These are phyloP conservation scores for Globisporangium perplexum DNA, from an alignment of 352 stramenopile species.

Conservation along the genomic window DNA sequence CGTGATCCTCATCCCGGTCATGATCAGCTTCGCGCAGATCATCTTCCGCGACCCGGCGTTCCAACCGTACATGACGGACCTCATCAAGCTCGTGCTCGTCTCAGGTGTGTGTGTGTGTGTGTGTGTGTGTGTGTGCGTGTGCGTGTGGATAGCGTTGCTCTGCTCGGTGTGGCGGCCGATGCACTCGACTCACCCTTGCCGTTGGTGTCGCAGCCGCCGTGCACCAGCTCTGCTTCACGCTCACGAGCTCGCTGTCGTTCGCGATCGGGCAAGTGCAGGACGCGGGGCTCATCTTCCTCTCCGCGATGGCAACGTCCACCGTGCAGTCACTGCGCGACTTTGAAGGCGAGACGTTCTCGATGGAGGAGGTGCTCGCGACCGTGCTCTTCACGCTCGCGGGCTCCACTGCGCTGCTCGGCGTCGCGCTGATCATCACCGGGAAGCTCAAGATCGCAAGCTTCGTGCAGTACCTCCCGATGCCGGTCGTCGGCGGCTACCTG, in stretches of 20 bases:
- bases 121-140: too few species aligned
- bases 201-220: constrained; percentile 33
- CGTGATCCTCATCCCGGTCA: constrained; percentile 91
- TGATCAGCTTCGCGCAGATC: constrained; percentile 93
- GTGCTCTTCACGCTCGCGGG: constrained; percentile 91
- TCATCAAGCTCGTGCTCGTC: constrained; percentile 93
- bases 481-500: constrained; percentile 97
- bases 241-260: constrained; percentile 93
- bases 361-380: constrained; percentile 89
- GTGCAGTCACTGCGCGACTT: constrained; percentile 64
- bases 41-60: constrained; percentile 94
- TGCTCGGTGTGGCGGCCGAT: too few species aligned
- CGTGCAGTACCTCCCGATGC: constrained; percentile 96
- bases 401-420: constrained; percentile 90
- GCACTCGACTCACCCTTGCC: too few species aligned
- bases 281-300: constrained; percentile 98
- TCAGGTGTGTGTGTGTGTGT: constrained; percentile 21
- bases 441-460: constrained; percentile 94
- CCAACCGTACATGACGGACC: constrained; percentile 88
- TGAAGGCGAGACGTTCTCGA: constrained; percentile 55
- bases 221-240: constrained; percentile 82
- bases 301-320: constrained; percentile 91
- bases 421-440: constrained; percentile 92
- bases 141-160: too few species aligned
- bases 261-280: constrained; percentile 98